Percentiles rank a stretch among this genome's conserved stretches.
Conservation (phyloP, 495 filamentous ascomycete species). For the Symbiotaphrina buchneri region DNA sequence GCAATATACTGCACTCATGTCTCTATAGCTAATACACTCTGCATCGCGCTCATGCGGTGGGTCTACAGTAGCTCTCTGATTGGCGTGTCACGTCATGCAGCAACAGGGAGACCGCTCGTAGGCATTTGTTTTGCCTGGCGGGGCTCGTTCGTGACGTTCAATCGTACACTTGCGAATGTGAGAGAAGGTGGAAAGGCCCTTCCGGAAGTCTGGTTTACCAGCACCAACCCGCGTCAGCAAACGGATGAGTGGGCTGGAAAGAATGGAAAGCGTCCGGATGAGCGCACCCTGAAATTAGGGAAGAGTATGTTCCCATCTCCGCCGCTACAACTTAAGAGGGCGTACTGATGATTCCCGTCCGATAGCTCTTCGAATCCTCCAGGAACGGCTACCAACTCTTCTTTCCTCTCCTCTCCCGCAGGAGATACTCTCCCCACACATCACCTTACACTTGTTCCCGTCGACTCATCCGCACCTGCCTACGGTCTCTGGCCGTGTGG, state of each 20-base stretch:
- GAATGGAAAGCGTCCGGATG: constrained; percentile 33
- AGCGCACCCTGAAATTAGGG: constrained; percentile 72
- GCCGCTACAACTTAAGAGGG: neutral
- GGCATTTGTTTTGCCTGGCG: too few species aligned
- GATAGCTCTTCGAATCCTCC: constrained; percentile 63
- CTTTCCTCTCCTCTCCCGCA: constrained; percentile 65
- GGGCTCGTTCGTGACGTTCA: constrained; percentile 1
- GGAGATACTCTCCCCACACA: constrained; percentile 69
- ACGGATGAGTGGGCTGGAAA: constrained; percentile 2
- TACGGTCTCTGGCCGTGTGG: constrained; percentile 67
- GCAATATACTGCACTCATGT: too few species aligned
- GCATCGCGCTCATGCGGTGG: too few species aligned
- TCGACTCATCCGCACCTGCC: constrained; percentile 92
- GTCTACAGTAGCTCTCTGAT: too few species aligned
- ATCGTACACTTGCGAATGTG: constrained; percentile 9
- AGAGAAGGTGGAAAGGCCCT: constrained; percentile 5
- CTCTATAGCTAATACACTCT: too few species aligned
- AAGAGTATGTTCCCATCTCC: constrained; percentile 36
- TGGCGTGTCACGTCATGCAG: too few species aligned
- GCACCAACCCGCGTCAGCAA: constrained; percentile 4
- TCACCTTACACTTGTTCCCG: constrained; percentile 88
- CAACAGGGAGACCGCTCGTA: too few species aligned
- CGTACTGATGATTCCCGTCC: neutral
- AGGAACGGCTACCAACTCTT: constrained; percentile 67
- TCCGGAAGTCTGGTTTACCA: constrained; percentile 11